A percentile compares a stretch with the other conserved stretches of the same genome.
Conservation (phyloP, 768 basidiomycete species). For the Dacryopinax primogenitus region DNA sequence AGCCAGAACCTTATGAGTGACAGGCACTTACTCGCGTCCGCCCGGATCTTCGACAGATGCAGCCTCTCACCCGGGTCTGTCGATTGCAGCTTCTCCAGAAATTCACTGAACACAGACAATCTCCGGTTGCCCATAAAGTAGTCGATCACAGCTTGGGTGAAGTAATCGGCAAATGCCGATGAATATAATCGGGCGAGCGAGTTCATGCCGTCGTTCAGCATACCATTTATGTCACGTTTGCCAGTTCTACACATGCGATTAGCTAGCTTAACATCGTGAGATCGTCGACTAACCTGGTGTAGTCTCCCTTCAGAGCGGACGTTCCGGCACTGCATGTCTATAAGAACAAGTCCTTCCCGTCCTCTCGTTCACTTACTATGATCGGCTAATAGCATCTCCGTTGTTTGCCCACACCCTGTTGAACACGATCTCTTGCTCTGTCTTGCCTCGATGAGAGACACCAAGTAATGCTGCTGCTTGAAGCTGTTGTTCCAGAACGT, state of each 20-base stretch:
- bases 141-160: conserved; percentile 89
- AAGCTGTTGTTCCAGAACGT: conserved; percentile 62
- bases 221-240: conserved; percentile 81
- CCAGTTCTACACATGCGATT: conserved; percentile 47
- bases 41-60: conserved; percentile 73
- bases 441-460: conserved; percentile 38
- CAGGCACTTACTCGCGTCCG: conserved; percentile 48
- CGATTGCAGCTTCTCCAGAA: conserved; percentile 72
- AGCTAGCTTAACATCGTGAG: not conserved
- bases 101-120: conserved; percentile 81
- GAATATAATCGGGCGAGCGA: conserved; percentile 86
- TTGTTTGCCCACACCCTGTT: conserved; percentile 98
- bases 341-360: conserved; percentile 11
- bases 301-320: conserved; percentile 75
- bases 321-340: conserved; percentile 64
- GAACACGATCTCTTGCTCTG: conserved; percentile 59
- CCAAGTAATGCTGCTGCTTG: conserved; percentile 56
- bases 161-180: conserved; percentile 89
- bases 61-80: conserved; percentile 87
- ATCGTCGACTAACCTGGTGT: not conserved
- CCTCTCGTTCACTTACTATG: conserved; percentile 45
- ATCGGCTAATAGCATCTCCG: conserved; percentile 84
- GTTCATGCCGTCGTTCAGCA: conserved; percentile 93
- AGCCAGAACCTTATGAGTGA: not conserved
- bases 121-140: conserved; percentile 82